These are phyloP conservation scores for Calophaca sinica DNA, from an alignment of 306 rosid genomes.

Conservation along the genomic window DNA sequence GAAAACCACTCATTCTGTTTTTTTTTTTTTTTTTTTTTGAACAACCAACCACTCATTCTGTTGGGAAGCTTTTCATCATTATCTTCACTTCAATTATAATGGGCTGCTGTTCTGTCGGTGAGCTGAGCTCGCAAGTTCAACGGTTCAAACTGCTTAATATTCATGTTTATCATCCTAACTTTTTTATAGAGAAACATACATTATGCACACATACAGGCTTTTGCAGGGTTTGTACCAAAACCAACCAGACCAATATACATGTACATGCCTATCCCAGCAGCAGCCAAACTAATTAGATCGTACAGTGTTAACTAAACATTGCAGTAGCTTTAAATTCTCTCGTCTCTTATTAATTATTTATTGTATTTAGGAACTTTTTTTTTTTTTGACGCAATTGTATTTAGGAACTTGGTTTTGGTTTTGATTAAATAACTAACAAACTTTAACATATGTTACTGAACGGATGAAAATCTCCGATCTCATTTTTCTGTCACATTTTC, in stretches of 20 bases:
- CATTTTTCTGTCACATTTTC: no score
- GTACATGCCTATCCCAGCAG: constrained; percentile 27
- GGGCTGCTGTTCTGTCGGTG: constrained; percentile 38
- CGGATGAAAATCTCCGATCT: no score
- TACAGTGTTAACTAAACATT: constrained; percentile 20
- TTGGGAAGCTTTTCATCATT: constrained; percentile 13
- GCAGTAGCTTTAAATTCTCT: constrained; percentile 9
- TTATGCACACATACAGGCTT: constrained; percentile 11
- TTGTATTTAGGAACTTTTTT: no score
- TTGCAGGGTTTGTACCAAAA: constrained; percentile 55
- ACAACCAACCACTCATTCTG: constrained; percentile 23
- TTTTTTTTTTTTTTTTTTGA: no score
- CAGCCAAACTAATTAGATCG: constrained; percentile 24
- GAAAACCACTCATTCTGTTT: neutral
- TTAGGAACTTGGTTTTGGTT: no score
- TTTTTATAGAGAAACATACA: constrained; percentile 30
- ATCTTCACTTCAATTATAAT: constrained; percentile 13
- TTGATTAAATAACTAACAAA: no score
- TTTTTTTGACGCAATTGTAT: no score
- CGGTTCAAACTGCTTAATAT: constrained; percentile 4
- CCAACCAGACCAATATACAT: constrained; percentile 48
- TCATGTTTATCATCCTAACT: neutral
- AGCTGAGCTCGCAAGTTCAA: constrained; percentile 44
- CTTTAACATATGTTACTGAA: no score
- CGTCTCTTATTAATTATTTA: neutral